These are phyloP conservation scores for Tulasnella sp. DNA, from an alignment of 768 basidiomycete genomes.

Conservation along the genomic window DNA sequence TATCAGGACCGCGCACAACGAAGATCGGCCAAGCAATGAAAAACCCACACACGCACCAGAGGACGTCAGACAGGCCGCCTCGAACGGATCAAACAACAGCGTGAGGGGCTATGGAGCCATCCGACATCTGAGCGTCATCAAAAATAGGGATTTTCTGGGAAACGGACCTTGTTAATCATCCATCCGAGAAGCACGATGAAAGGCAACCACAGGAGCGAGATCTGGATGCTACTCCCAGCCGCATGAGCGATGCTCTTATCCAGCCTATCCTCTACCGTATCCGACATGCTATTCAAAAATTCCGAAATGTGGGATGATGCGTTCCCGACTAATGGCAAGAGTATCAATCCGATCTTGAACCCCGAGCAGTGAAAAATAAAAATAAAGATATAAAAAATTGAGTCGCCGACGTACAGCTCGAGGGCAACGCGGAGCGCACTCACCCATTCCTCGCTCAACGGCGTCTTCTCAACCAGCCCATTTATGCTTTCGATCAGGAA, in stretches of 20 bases:
- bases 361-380: too few relatives aligned
- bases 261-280: conserved; percentile 57
- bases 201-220: conserved; percentile 77
- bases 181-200: conserved; percentile 31
- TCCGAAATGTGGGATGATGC: conserved; percentile 67
- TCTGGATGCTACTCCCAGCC: conserved; percentile 52
- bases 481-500: conserved; percentile 72
- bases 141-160: background rate
- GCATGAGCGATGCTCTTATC: conserved; percentile 76
- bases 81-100: conserved; percentile 84
- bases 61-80: conserved; percentile 47
- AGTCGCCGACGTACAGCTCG: too few relatives aligned
- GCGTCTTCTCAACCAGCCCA: conserved; percentile 43
- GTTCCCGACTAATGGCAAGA: conserved; percentile 91
- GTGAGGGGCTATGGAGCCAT: conserved; percentile 39
- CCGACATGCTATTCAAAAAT: conserved; percentile 62
- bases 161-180: conserved; percentile 26
- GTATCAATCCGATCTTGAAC: conserved; percentile 58
- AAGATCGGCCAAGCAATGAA: conserved; percentile 1
- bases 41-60: conserved; percentile 14
- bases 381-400: too few relatives aligned
- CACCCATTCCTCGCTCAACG: conserved; percentile 55
- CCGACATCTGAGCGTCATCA: background rate
- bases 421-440: background rate
- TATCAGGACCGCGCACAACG: too few relatives aligned